Percentiles rank a stretch among this genome's conserved stretches.
phyloP scores from a whole-genome alignment of 2,329 filamentous ascomycete genomes.

The Pseudocercospora eumusae region DNA sequence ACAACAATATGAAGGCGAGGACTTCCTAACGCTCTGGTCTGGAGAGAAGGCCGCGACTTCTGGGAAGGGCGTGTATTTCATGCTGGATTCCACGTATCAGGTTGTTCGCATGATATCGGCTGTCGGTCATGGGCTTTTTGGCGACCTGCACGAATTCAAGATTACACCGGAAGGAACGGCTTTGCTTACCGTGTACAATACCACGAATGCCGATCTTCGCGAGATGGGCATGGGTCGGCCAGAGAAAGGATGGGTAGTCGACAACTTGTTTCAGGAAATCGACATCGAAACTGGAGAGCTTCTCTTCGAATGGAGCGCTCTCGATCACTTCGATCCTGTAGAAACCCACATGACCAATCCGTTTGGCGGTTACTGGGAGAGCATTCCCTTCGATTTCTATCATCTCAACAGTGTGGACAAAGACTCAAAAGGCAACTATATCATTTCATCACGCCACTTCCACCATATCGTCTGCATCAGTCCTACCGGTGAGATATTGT shows the following conservation, averaged over 20 bases:
- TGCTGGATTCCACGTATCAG: constrained; percentile 38
- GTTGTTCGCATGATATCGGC: constrained; percentile 34
- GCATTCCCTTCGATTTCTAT: constrained; percentile 46
- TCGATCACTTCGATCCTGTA: constrained; percentile 40
- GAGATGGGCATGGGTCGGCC: constrained; percentile 31
- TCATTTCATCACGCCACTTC: constrained; percentile 51
- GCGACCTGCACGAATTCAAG: constrained; percentile 50
- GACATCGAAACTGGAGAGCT: constrained; percentile 45
- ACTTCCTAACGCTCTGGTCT: constrained; percentile 46
- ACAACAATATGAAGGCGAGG: constrained; percentile 40
- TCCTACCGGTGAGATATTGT: constrained; percentile 49
- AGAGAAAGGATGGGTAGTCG: constrained; percentile 46
- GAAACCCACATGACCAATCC: constrained; percentile 38
- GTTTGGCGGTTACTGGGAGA: constrained; percentile 43
- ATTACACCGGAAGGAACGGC: constrained; percentile 46
- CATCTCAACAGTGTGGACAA: constrained; percentile 60
- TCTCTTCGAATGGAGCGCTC: constrained; percentile 46
- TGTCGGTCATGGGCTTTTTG: constrained; percentile 35
- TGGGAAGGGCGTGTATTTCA: constrained; percentile 41
- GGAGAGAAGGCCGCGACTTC: constrained; percentile 41
- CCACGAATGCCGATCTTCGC: constrained; percentile 33
- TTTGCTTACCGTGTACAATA: constrained; percentile 49
- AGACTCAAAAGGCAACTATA: constrained; percentile 50
- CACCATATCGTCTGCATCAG: constrained; percentile 49
- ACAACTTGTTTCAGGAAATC: constrained; percentile 50